Evolutionary conservation across 2,329 filamentous ascomycete genomes (phyloP).

Genomic region (Colletotrichum spaethianum): DNA sequence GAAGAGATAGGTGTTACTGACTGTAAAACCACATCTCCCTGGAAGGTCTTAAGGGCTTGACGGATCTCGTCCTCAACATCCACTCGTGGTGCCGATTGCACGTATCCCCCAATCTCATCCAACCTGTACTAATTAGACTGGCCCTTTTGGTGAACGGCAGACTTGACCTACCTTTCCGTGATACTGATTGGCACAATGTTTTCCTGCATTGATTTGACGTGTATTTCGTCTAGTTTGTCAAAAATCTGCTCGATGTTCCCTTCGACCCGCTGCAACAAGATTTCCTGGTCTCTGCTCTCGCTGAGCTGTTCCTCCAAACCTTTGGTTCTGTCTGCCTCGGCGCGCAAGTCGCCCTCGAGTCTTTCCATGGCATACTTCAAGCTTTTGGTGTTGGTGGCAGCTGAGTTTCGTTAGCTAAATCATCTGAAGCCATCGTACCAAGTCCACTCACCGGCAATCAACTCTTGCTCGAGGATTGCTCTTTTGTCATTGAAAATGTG

Average conservation of each 20-base stretch:
- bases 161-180: not conserved
- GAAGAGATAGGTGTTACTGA: not conserved
- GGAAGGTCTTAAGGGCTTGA: not conserved
- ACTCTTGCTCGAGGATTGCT: not conserved
- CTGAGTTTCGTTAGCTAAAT: conserved; percentile 1
- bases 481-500: not conserved
- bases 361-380: not conserved
- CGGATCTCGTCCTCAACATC: not conserved
- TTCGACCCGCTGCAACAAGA: conserved; percentile 7
- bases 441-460: not conserved
- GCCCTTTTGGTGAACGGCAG: too few species aligned
- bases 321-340: conserved; percentile 3
- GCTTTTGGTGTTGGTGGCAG: not conserved
- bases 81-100: not conserved
- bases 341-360: not conserved
- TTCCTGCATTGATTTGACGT: not conserved
- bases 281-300: not conserved
- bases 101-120: conserved; percentile 5
- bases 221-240: not conserved
- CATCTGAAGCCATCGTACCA: not conserved
- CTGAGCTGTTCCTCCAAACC: conserved; percentile 11
- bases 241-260: conserved; percentile 3
- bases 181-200: not conserved
- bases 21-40: conserved; percentile 10
- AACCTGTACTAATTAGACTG: conserved; percentile 11